A percentile compares a stretch with the other conserved stretches of the same genome.
phyloP scores from a whole-genome alignment of 2,329 filamentous ascomycete genomes.

The Trichoderma oligosporum region DNA sequence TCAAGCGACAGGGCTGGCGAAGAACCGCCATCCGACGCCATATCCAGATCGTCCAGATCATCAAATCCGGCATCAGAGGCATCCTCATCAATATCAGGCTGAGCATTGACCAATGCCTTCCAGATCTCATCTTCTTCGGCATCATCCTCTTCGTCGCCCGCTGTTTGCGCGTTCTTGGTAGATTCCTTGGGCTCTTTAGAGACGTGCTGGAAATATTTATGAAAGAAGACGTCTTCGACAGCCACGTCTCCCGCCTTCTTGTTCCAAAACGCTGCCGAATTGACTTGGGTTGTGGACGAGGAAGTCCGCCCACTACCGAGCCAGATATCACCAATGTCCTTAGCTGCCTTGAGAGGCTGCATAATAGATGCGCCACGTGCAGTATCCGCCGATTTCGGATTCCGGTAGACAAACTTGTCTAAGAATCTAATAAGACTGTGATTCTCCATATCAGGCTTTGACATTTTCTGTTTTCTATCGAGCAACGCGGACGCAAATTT shows the following conservation, averaged over 20 bases:
- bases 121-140: constrained; percentile 77
- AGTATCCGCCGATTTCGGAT: constrained; percentile 67
- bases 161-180: constrained; percentile 48
- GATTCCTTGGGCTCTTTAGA: constrained; percentile 56
- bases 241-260: constrained; percentile 84
- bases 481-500: constrained; percentile 75
- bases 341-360: constrained; percentile 70
- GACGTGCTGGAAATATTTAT: constrained; percentile 84
- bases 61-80: constrained; percentile 50
- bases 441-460: constrained; percentile 85
- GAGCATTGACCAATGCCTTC: constrained; percentile 80
- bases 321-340: constrained; percentile 53
- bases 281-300: constrained; percentile 52
- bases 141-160: constrained; percentile 45
- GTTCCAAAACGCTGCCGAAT: constrained; percentile 86
- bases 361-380: constrained; percentile 86
- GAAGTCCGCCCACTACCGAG: constrained; percentile 49
- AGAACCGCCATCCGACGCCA: constrained; percentile 47
- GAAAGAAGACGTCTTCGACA: constrained; percentile 95
- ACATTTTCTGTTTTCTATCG: constrained; percentile 64
- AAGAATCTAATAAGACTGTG: constrained; percentile 94
- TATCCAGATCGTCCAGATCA: constrained; percentile 47
- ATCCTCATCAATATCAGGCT: constrained; percentile 59
- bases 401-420: constrained; percentile 97
- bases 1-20: constrained; percentile 37